phyloP scores from a whole-genome alignment of 2,329 filamentous ascomycete species.

The Colletotrichum truncatum region DNA sequence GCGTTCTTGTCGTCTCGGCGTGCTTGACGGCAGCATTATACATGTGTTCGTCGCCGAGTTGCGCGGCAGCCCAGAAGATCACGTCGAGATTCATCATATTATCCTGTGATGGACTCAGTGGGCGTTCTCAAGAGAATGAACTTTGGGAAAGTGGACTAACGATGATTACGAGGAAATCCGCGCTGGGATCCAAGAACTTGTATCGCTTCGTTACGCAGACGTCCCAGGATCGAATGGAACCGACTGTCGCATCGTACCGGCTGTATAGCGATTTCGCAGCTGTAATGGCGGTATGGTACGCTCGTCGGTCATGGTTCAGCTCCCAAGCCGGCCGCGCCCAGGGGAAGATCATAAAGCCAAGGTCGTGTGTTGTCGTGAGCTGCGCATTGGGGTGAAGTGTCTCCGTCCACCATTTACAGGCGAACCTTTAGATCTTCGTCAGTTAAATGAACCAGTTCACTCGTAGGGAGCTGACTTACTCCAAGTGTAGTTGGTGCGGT shows the following conservation, averaged over 20 bases:
- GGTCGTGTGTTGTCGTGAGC: conserved; percentile 48
- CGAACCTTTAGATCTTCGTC: conserved; percentile 28
- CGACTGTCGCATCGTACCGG: conserved; percentile 44
- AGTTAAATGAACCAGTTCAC: not conserved
- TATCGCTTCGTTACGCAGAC: conserved; percentile 49
- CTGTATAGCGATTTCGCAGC: conserved; percentile 47
- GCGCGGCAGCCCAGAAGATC: conserved; percentile 49
- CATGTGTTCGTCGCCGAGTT: conserved; percentile 41
- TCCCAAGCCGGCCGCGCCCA: conserved; percentile 49
- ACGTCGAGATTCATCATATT: conserved; percentile 53
- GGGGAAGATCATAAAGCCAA: conserved; percentile 54
- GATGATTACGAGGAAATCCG: conserved; percentile 52
- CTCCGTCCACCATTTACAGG: conserved; percentile 52
- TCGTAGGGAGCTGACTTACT: conserved; percentile 28
- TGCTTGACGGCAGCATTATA: conserved; percentile 47
- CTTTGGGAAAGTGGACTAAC: conserved; percentile 35
- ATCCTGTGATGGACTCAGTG: conserved; percentile 35
- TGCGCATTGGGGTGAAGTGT: conserved; percentile 45
- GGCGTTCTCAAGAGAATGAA: not conserved
- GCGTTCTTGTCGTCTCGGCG: conserved; percentile 46
- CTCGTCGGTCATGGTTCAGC: conserved; percentile 44
- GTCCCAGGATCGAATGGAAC: conserved; percentile 54
- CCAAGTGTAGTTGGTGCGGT: conserved; percentile 37
- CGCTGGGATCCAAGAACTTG: conserved; percentile 42
- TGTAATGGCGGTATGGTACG: conserved; percentile 42